Conservation (phyloP, 2,329 filamentous ascomycete species). For the Colletotrichum sp. region DNA sequence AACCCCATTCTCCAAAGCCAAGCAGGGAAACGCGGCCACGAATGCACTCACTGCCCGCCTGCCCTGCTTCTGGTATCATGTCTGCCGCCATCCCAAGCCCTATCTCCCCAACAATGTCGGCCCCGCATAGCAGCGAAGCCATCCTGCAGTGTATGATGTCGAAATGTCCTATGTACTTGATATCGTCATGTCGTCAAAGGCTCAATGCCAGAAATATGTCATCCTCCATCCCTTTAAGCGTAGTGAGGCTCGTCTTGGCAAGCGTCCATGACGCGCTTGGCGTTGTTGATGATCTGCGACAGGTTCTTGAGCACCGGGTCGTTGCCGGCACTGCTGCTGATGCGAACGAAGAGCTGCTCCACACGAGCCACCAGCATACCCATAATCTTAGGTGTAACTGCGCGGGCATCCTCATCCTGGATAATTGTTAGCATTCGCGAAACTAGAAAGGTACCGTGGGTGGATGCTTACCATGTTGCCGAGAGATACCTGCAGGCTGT, state of each 20-base stretch:
- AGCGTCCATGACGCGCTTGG: conserved; percentile 34
- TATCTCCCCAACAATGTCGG: background rate
- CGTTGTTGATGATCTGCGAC: conserved; percentile 43
- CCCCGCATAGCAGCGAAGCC: background rate
- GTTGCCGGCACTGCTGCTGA: conserved; percentile 51
- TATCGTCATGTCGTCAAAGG: conserved; percentile 21
- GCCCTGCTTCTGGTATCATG: background rate
- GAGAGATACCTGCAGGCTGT: conserved; percentile 54
- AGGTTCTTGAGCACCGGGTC: conserved; percentile 56
- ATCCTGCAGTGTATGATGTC: conserved; percentile 13
- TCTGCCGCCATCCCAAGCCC: background rate
- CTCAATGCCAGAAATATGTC: background rate
- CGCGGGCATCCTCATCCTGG: conserved; percentile 59
- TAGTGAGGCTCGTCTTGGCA: conserved; percentile 19
- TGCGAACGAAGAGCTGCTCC: conserved; percentile 57
- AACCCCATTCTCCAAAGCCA: conserved; percentile 15
- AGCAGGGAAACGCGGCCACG: conserved; percentile 12
- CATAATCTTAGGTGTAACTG: conserved; percentile 64
- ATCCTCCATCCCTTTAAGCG: background rate
- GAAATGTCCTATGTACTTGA: conserved; percentile 24
- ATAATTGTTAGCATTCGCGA: conserved; percentile 28
- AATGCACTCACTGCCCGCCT: conserved; percentile 11
- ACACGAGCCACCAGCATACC: conserved; percentile 55
- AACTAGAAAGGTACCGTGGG: background rate
- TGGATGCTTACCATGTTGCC: conserved; percentile 52